A percentile compares a stretch with the other conserved stretches of the same genome.
These are phyloP conservation scores for Sporormia fimetaria DNA, from an alignment of 495 filamentous ascomycete species.

Conservation along the genomic window DNA sequence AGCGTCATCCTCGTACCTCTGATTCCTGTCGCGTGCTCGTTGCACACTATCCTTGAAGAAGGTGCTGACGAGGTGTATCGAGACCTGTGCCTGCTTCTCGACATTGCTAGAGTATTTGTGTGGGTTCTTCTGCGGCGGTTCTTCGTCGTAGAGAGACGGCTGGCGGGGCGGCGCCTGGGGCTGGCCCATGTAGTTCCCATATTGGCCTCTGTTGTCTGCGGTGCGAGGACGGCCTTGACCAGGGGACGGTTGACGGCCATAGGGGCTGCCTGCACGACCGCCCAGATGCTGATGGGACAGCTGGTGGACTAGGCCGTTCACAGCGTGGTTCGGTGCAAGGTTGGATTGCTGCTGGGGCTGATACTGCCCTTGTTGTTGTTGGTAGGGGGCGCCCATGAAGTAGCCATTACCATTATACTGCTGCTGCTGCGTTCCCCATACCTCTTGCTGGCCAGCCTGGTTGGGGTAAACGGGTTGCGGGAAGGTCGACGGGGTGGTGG, in stretches of 20 bases:
- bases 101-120: slow-evolving; percentile 34
- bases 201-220: slow-evolving; percentile 53
- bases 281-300: slow-evolving; percentile 91
- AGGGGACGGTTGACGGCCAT: slow-evolving; percentile 58
- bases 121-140: slow-evolving; percentile 30
- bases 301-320: slow-evolving; percentile 81
- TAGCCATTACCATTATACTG: slow-evolving; percentile 43
- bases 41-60: slow-evolving; percentile 97
- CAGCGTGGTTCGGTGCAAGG: slow-evolving; percentile 45
- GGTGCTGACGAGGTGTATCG: slow-evolving; percentile 53
- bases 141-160: slow-evolving; percentile 31
- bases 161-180: too few species aligned
- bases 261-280: slow-evolving; percentile 52
- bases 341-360: slow-evolving; percentile 42
- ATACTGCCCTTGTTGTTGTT: slow-evolving; percentile 51
- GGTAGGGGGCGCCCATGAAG: slow-evolving; percentile 54
- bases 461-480: slow-evolving; percentile 76
- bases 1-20: slow-evolving; percentile 48
- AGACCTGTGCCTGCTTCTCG: slow-evolving; percentile 35
- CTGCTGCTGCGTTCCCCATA: slow-evolving; percentile 40
- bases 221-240: slow-evolving; percentile 61
- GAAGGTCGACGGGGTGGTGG: slow-evolving; percentile 92
- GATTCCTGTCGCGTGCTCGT: slow-evolving; percentile 79
- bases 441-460: slow-evolving; percentile 38
- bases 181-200: slow-evolving; percentile 53